phyloP scores from a whole-genome alignment of 2,329 filamentous ascomycete species.

The Neofusicoccum ribis region DNA sequence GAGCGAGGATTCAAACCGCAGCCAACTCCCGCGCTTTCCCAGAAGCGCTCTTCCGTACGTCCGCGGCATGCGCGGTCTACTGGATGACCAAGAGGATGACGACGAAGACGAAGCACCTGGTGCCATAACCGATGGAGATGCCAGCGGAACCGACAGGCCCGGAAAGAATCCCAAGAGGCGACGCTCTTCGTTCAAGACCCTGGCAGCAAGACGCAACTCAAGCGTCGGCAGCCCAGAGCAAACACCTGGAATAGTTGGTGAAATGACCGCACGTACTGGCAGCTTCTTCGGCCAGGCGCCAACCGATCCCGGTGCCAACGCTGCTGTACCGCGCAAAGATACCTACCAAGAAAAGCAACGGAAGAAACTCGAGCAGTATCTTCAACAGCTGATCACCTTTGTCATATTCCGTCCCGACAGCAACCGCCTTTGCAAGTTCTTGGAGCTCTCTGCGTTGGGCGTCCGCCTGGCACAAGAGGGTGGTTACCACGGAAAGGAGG shows the following conservation, averaged over 20 bases:
- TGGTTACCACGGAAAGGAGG: slow-evolving; percentile 97
- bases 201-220: slow-evolving; percentile 58
- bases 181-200: slow-evolving; percentile 57
- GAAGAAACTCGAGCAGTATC: slow-evolving; percentile 81
- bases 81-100: slow-evolving; percentile 62
- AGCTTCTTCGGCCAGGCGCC: slow-evolving; percentile 44
- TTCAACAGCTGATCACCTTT: slow-evolving; percentile 92
- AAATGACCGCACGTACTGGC: slow-evolving; percentile 33
- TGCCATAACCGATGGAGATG: slow-evolving; percentile 61
- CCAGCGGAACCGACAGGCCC: slow-evolving; percentile 66
- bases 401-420: slow-evolving; percentile 96
- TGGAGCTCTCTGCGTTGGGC: slow-evolving; percentile 90
- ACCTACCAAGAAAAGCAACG: slow-evolving; percentile 78
- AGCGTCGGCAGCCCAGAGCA: slow-evolving; percentile 46
- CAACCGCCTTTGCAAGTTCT: slow-evolving; percentile 91
- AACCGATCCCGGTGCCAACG: slow-evolving; percentile 22
- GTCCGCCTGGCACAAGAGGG: slow-evolving; percentile 92
- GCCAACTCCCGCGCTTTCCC: slow-evolving; percentile 87
- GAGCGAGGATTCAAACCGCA: slow-evolving; percentile 63
- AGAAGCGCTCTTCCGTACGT: slow-evolving; percentile 87
- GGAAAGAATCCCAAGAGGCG: slow-evolving; percentile 36
- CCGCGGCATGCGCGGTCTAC: slow-evolving; percentile 72
- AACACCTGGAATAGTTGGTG: slow-evolving; percentile 26
- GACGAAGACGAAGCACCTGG: slow-evolving; percentile 71
- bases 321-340: slow-evolving; percentile 44